Conservation (phyloP, 2,329 filamentous ascomycete species). For the Daldinia sp. region DNA sequence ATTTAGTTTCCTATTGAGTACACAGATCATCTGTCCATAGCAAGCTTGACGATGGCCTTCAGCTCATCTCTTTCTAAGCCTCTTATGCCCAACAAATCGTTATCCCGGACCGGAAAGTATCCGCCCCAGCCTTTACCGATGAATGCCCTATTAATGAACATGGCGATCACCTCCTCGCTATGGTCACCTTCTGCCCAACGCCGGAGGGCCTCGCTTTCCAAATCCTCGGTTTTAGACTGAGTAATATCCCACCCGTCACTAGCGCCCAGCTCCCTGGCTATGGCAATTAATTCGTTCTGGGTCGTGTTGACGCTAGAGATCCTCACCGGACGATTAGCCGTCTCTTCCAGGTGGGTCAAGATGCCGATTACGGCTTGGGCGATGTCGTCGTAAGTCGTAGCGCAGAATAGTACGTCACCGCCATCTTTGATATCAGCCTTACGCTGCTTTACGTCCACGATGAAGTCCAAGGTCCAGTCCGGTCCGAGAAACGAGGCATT, state of each 20-base stretch:
- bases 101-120: conserved; percentile 36
- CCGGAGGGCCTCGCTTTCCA: conserved; percentile 30
- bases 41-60: conserved; percentile 33
- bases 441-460: conserved; percentile 36
- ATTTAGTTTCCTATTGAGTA: conserved; percentile 4
- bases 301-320: conserved; percentile 37
- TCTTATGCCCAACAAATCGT: conserved; percentile 35
- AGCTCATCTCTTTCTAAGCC: conserved; percentile 31
- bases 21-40: conserved; percentile 28
- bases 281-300: conserved; percentile 34
- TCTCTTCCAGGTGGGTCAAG: conserved; percentile 35
- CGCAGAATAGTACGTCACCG: conserved; percentile 36
- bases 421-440: conserved; percentile 36
- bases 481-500: conserved; percentile 36
- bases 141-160: conserved; percentile 38
- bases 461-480: conserved; percentile 37
- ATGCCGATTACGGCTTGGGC: conserved; percentile 36
- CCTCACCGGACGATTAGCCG: conserved; percentile 33
- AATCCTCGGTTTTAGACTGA: conserved; percentile 29
- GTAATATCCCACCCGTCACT: conserved; percentile 35
- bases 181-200: conserved; percentile 37
- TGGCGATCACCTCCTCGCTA: conserved; percentile 38
- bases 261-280: conserved; percentile 37
- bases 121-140: conserved; percentile 38
- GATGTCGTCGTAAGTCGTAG: conserved; percentile 35